Evolutionary conservation across 352 stramenopile genomes (phyloP).

Genomic region (Globisporangium sylvaticum): DNA sequence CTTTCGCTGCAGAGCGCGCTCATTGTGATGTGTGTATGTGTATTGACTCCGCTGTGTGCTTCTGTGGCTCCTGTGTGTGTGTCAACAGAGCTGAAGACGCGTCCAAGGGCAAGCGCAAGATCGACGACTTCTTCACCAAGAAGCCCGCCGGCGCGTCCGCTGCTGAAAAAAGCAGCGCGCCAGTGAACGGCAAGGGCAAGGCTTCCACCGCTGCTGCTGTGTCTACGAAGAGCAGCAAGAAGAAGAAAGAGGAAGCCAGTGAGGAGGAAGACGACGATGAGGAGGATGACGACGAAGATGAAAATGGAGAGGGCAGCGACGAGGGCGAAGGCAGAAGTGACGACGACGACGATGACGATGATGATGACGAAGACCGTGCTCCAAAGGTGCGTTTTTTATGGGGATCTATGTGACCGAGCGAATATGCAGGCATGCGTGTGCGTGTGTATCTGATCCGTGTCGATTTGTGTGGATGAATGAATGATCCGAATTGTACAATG

Average conservation of each 20-base stretch:
- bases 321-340: conserved; percentile 36
- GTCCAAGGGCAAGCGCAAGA: conserved; percentile 40
- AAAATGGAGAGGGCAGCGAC: conserved; percentile 41
- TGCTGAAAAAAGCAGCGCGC: conserved; percentile 11
- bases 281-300: conserved; percentile 26
- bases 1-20: background rate
- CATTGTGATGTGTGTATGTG: background rate
- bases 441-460: background rate
- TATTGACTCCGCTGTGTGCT: background rate
- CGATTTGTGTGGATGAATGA: background rate
- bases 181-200: conserved; percentile 34
- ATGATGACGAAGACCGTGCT: conserved; percentile 44
- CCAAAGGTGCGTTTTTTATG: conserved; percentile 23
- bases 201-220: conserved; percentile 21
- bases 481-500: background rate
- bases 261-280: conserved; percentile 39
- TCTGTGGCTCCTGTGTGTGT: background rate
- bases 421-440: background rate
- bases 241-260: conserved; percentile 20
- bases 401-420: background rate
- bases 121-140: conserved; percentile 23
- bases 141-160: conserved; percentile 3
- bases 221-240: conserved; percentile 1
- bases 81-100: conserved; percentile 31
- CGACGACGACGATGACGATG: conserved; percentile 27